These are phyloP conservation scores for Eremomyces bilateralis DNA, from an alignment of 495 filamentous ascomycete genomes.

Conservation along the genomic window DNA sequence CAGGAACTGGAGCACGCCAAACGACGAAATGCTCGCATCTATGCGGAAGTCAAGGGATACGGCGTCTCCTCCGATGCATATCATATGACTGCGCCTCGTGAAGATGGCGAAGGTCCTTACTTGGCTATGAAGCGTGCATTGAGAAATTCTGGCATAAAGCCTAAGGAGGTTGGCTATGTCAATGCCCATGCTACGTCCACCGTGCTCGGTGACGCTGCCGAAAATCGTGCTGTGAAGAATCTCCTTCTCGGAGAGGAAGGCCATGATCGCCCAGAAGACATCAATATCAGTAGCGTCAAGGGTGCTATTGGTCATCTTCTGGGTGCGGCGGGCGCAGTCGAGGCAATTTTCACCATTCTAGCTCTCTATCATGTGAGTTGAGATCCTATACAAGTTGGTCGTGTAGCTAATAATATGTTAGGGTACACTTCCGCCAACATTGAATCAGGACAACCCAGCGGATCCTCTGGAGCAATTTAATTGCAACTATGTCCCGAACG, in stretches of 20 bases:
- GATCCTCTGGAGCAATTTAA: constrained; percentile 35
- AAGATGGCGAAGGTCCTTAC: constrained; percentile 58
- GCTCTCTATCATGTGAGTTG: constrained; percentile 50
- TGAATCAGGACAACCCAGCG: constrained; percentile 52
- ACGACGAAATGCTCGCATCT: constrained; percentile 54
- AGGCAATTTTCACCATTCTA: constrained; percentile 65
- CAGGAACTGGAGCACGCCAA: constrained; percentile 74
- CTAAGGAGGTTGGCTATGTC: constrained; percentile 63
- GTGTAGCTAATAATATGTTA: constrained; percentile 17
- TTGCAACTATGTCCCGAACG: constrained; percentile 68
- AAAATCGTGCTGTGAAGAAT: constrained; percentile 61
- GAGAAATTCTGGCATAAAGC: constrained; percentile 44
- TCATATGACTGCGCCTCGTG: constrained; percentile 77
- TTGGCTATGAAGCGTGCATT: constrained; percentile 73
- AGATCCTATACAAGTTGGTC: too few relatives aligned
- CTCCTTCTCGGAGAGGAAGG: constrained; percentile 59
- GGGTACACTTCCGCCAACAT: constrained; percentile 67
- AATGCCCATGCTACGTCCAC: constrained; percentile 94
- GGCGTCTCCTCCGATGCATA: constrained; percentile 72
- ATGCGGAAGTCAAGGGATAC: constrained; percentile 79
- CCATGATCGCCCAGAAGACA: constrained; percentile 31
- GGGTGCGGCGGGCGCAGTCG: constrained; percentile 73
- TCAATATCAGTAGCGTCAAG: constrained; percentile 85
- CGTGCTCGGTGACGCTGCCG: constrained; percentile 61
- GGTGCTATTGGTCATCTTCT: constrained; percentile 83